phyloP scores from a whole-genome alignment of 306 rosid genomes.

The Coriaria nepalensis region DNA sequence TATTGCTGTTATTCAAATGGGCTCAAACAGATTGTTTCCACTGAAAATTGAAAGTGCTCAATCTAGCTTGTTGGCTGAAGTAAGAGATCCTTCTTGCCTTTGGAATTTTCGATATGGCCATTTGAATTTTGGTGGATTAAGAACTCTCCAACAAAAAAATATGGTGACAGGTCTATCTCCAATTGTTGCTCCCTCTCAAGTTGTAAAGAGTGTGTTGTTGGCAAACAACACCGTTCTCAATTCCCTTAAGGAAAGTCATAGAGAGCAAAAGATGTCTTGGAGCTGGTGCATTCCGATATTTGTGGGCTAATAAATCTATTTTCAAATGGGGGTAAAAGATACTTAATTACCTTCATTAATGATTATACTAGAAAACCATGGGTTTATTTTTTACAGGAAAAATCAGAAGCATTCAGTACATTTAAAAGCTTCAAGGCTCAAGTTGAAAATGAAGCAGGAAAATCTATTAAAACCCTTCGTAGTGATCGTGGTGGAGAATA shows the following conservation, averaged over 20 bases:
- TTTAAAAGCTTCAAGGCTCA: not conserved
- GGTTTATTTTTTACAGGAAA: not conserved
- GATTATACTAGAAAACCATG: not conserved
- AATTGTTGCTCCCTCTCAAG: not conserved
- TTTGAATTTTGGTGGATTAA: constrained; percentile 1
- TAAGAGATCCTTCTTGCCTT: not conserved
- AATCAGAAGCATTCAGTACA: not conserved
- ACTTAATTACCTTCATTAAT: not conserved
- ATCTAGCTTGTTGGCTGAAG: not conserved
- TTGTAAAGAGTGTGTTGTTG: not conserved
- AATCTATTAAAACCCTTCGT: not conserved
- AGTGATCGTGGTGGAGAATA: not conserved
- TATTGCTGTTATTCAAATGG: not conserved
- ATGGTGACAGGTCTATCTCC: not conserved
- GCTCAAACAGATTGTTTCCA: not conserved
- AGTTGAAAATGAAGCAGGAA: not conserved
- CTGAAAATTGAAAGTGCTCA: not conserved
- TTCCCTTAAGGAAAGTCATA: not conserved
- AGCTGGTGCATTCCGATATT: not conserved
- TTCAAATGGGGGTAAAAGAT: not conserved
- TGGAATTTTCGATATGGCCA: not conserved
- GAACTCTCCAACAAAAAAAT: not conserved
- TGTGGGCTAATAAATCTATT: not conserved
- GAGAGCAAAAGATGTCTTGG: not conserved
- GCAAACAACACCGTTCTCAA: not conserved